Conservation (phyloP, 1,139 yeast genomes). For the Candida frijolesensis region DNA sequence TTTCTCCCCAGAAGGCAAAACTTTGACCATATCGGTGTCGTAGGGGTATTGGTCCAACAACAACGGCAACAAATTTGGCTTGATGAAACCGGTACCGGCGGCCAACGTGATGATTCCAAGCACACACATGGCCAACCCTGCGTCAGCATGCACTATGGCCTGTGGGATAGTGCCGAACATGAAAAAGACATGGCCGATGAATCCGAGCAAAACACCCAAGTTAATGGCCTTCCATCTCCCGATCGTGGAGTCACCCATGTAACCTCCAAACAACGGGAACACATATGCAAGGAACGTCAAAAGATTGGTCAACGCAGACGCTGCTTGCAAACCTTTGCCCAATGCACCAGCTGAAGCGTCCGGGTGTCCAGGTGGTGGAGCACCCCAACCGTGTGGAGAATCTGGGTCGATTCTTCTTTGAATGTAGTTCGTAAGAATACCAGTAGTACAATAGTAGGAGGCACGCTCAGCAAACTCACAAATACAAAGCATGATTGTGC, state of each 20-base stretch:
- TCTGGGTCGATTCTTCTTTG: slow-evolving; percentile 53
- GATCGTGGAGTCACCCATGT: slow-evolving; percentile 40
- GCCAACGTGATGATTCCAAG: slow-evolving; percentile 42
- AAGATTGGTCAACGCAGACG: slow-evolving; percentile 42
- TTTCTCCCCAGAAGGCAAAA: slow-evolving; percentile 59
- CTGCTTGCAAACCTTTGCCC: slow-evolving; percentile 43
- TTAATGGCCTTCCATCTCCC: slow-evolving; percentile 47
- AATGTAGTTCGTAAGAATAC: slow-evolving; percentile 44
- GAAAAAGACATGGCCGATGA: slow-evolving; percentile 39
- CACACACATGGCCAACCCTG: slow-evolving; percentile 33
- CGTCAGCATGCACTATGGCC: slow-evolving; percentile 36
- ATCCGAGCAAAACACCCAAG: slow-evolving; percentile 42
- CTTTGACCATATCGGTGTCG: slow-evolving; percentile 59
- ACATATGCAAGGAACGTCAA: slow-evolving; percentile 45
- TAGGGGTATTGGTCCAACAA: slow-evolving; percentile 54
- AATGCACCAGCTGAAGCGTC: slow-evolving; percentile 43
- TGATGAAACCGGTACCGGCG: slow-evolving; percentile 51
- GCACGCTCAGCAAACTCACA: slow-evolving; percentile 52
- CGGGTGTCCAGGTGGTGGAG: slow-evolving; percentile 45
- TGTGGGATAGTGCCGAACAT: slow-evolving; percentile 44
- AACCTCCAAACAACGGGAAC: slow-evolving; percentile 48
- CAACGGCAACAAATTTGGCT: slow-evolving; percentile 53
- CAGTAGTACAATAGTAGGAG: slow-evolving; percentile 45
- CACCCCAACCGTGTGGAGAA: slow-evolving; percentile 46
- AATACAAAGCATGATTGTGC: slow-evolving; percentile 39